A percentile compares a stretch with the other conserved stretches of the same genome.
Evolutionary conservation across 2,329 filamentous ascomycete genomes (phyloP).

Genomic region (Knufia fluminis): DNA sequence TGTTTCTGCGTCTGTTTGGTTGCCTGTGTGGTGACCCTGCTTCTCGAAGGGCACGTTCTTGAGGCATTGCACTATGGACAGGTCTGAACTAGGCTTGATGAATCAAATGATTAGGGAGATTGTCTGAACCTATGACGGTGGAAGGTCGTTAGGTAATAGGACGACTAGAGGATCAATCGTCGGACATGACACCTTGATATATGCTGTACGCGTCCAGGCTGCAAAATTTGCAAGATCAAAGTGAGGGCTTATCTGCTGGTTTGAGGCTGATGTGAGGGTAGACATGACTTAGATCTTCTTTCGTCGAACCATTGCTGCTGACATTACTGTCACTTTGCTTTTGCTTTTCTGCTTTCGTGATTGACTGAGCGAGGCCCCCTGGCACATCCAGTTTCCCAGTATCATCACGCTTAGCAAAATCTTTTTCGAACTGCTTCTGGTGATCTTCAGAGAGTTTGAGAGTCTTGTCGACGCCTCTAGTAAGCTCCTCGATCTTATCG

Average conservation of each 20-base stretch:
- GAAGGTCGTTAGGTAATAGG: no score
- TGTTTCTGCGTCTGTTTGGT: no score
- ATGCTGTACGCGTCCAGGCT: no score
- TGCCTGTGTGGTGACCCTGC: no score
- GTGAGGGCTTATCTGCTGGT: conserved; percentile 19
- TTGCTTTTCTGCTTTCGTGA: neutral
- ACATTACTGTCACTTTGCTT: neutral
- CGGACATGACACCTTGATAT: no score
- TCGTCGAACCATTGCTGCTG: neutral
- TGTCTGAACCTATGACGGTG: no score
- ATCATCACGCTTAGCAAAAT: conserved; percentile 5
- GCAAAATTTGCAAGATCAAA: conserved; percentile 11
- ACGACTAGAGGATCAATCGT: no score
- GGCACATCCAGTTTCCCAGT: conserved; percentile 6
- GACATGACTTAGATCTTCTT: conserved; percentile 16
- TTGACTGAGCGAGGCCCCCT: neutral
- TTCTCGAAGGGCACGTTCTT: no score
- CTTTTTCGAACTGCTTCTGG: conserved; percentile 29
- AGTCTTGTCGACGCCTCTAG: conserved; percentile 49
- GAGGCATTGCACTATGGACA: neutral
- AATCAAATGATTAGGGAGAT: no score
- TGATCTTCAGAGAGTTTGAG: conserved; percentile 40
- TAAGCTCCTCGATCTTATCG: conserved; percentile 50
- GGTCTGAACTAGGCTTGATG: neutral
- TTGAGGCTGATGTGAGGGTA: conserved; percentile 17